phyloP scores from a whole-genome alignment of 805 yeast species.

The Zygotorulaspora danielsina region DNA sequence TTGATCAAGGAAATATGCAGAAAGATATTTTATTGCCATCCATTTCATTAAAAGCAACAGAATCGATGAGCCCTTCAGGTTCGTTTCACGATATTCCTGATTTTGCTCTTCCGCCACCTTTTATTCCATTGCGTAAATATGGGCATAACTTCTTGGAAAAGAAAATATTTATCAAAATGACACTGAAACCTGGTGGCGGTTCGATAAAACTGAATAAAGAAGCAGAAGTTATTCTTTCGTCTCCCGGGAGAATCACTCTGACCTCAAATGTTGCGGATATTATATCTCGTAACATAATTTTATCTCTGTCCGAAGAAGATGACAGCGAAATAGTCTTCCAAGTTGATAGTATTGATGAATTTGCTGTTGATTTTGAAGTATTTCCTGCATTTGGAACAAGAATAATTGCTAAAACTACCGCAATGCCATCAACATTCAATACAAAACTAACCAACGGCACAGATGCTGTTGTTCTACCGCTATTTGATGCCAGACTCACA shows the following conservation, averaged over 20 bases:
- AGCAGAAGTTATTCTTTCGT: conserved; percentile 40
- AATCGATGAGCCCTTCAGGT: conserved; percentile 12
- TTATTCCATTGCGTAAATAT: conserved; percentile 85
- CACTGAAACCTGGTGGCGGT: conserved; percentile 50
- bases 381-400: conserved; percentile 95
- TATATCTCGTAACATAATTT: conserved; percentile 78
- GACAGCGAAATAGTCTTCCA: conserved; percentile 75
- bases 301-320: conserved; percentile 62
- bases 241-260: conserved; percentile 80
- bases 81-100: conserved; percentile 74
- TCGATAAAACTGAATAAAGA: conserved; percentile 45
- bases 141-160: conserved; percentile 95
- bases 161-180: conserved; percentile 76
- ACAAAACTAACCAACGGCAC: conserved; percentile 39
- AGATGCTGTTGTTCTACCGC: conserved; percentile 50
- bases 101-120: conserved; percentile 90
- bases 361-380: conserved; percentile 79
- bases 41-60: conserved; percentile 1
- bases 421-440: conserved; percentile 50
- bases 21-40: neutral
- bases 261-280: conserved; percentile 72
- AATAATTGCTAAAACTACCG: conserved; percentile 82
- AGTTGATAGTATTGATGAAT: conserved; percentile 69
- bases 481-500: conserved; percentile 75
- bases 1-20: conserved; percentile 4